Evolutionary conservation across 345 rosid genomes (phyloP), one percentile per base, ranked within the genome.

Genomic region (Erysimum cheiranthoides): DNA sequence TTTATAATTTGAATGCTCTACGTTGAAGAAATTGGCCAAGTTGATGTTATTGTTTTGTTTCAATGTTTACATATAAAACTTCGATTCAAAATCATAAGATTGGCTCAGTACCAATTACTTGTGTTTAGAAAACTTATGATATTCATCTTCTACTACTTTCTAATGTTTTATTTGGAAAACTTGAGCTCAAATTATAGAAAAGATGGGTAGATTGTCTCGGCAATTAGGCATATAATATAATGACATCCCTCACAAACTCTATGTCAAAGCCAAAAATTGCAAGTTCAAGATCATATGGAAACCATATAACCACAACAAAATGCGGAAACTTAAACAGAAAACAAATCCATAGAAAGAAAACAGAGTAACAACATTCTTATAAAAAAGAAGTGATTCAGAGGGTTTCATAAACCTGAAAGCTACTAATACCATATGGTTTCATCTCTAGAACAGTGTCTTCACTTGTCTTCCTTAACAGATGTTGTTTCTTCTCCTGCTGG

Each of bases 381-480:
- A 50, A 34, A 54, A 28, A 42, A 56, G 1, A 51, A 39, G 46
- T 16, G 13, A 67, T 57, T 43, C 38, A 68, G 51, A 68, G 31
- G 54, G 32, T 51, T 61, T 52, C 68, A 75, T 76, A 52, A 74
- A 57, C 72, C 56, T 45, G 40, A 66, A 47, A 66, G 73, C 59
- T 67, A 59, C 10, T 49, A 63, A 57, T 56, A 74, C 46, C 63
- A 70, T 30, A 70, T 42, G 35, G 59, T 65, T 58, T 53, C 42
- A 70, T 76, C 25, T 52, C 59, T 58, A 27, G 8, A 57, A 39
- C 36, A 38, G 9, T 14, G n/a, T 59, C 58, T 70, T 77, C 80
- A 77, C 61, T 77, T 77, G 53, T 56, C 68, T 66, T 43, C 73
- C 64, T 78, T 71, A 5, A 42, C 77, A 69, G 70, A 18, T 38